These are phyloP conservation scores for Lentinula sp. DNA, from an alignment of 768 basidiomycete genomes.

Conservation along the genomic window DNA sequence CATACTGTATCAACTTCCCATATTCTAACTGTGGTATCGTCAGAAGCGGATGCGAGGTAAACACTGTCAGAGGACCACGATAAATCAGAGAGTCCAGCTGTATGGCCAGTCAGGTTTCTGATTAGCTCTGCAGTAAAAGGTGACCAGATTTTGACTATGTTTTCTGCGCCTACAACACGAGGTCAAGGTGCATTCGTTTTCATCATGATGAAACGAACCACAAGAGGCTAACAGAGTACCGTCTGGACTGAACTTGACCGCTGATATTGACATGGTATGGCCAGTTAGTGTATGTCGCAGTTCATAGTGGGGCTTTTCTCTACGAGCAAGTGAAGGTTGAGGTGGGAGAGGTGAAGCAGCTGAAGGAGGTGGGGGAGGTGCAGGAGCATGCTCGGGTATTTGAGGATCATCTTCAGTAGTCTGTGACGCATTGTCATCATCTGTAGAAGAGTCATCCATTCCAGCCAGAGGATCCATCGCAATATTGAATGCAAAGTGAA, in stretches of 20 bases:
- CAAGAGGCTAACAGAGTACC: slow-evolving; percentile 83
- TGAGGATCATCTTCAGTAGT: slow-evolving; percentile 84
- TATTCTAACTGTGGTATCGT: slow-evolving; percentile 84
- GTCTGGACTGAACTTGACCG: slow-evolving; percentile 89
- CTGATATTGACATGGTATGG: slow-evolving; percentile 79
- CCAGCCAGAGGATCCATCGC: slow-evolving; percentile 38
- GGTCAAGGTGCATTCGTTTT: slow-evolving; percentile 7
- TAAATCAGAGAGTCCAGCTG: slow-evolving; percentile 82
- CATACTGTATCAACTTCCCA: slow-evolving; percentile 82
- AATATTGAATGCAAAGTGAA: not conserved
- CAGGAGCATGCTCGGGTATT: slow-evolving; percentile 51
- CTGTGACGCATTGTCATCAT: slow-evolving; percentile 68
- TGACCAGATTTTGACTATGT: slow-evolving; percentile 76
- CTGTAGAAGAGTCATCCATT: slow-evolving; percentile 46
- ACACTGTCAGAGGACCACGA: slow-evolving; percentile 82
- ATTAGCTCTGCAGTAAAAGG: slow-evolving; percentile 74
- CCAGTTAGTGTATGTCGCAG: slow-evolving; percentile 64
- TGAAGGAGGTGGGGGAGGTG: slow-evolving; percentile 28
- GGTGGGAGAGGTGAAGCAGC: slow-evolving; percentile 22
- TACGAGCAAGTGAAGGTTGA: slow-evolving; percentile 15
- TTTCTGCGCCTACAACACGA: slow-evolving; percentile 57
- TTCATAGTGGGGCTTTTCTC: slow-evolving; percentile 62
- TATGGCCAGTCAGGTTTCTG: slow-evolving; percentile 69
- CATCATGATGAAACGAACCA: slow-evolving; percentile 36
- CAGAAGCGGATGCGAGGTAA: slow-evolving; percentile 86